phyloP scores from a whole-genome alignment of 2,329 filamentous ascomycete genomes.

The Paraconiothyrium sp. region DNA sequence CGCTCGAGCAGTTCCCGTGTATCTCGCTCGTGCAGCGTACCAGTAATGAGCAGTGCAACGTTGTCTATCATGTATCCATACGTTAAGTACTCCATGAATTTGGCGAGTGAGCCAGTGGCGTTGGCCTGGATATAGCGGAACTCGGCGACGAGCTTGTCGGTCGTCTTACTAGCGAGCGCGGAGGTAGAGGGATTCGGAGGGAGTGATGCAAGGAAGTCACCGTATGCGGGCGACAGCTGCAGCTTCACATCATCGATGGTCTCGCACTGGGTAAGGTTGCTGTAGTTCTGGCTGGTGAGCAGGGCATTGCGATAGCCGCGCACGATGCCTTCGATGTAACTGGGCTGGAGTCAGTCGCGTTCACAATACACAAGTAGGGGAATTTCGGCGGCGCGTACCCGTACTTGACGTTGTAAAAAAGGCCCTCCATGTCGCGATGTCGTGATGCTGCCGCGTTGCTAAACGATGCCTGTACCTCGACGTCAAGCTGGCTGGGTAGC shows the following conservation, averaged over 20 bases:
- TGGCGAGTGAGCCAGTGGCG: constrained; percentile 86
- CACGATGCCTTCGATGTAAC: constrained; percentile 97
- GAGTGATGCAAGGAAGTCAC: constrained; percentile 92
- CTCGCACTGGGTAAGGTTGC: constrained; percentile 96
- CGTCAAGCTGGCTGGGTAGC: constrained; percentile 7
- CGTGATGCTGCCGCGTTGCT: constrained; percentile 28
- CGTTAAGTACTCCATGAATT: constrained; percentile 97
- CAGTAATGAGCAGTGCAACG: constrained; percentile 95
- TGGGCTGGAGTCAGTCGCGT: constrained; percentile 51
- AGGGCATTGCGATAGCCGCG: constrained; percentile 96
- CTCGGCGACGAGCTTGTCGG: constrained; percentile 96
- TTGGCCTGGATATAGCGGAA: constrained; percentile 97
- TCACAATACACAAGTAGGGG: neutral
- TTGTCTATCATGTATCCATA: constrained; percentile 99
- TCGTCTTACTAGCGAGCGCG: constrained; percentile 90
- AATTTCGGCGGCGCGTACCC: constrained; percentile 66
- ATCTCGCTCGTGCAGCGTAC: constrained; percentile 95
- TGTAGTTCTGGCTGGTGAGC: constrained; percentile 89
- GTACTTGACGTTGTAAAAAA: constrained; percentile 94
- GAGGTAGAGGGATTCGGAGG: constrained; percentile 98
- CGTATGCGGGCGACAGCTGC: constrained; percentile 94
- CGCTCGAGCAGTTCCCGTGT: constrained; percentile 93
- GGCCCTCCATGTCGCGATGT: constrained; percentile 78
- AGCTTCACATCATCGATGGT: constrained; percentile 98
- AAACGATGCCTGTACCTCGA: constrained; percentile 21